A percentile compares a stretch with the other conserved stretches of the same genome.
Conservation (phyloP, 768 basidiomycete species). For the Kondoa subrosea region DNA sequence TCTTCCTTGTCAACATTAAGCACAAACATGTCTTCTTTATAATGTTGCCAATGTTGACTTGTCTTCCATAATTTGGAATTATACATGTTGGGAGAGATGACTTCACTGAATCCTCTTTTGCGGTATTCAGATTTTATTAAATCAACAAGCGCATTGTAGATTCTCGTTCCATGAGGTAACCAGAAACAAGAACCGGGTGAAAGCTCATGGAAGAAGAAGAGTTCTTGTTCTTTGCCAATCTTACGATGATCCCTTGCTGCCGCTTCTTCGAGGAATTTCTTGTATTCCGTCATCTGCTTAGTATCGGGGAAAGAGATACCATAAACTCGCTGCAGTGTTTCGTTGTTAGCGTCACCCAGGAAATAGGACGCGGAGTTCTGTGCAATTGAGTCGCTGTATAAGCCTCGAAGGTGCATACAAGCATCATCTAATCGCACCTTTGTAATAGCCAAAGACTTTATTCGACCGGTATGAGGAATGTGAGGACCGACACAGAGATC, state of each 20-base stretch:
- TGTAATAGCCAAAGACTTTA: conserved; percentile 92
- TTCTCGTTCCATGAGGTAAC: conserved; percentile 87
- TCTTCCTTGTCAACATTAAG: conserved; percentile 85
- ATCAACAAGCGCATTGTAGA: conserved; percentile 64
- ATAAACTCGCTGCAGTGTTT: conserved; percentile 87
- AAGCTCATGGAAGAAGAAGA: conserved; percentile 96
- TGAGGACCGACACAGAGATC: conserved; percentile 95
- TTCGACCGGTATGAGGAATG: conserved; percentile 90
- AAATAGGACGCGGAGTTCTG: conserved; percentile 97
- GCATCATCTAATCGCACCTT: conserved; percentile 44
- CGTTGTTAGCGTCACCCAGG: conserved; percentile 80
- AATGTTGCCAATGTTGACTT: conserved; percentile 95
- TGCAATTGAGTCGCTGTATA: background rate
- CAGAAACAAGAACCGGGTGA: conserved; percentile 93
- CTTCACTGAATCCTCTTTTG: conserved; percentile 92
- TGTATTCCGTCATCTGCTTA: conserved; percentile 86
- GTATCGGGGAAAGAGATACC: conserved; percentile 98
- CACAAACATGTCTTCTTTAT: conserved; percentile 85
- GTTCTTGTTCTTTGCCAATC: conserved; percentile 94
- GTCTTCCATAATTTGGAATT: conserved; percentile 93
- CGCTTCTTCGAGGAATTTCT: conserved; percentile 85
- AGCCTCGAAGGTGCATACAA: background rate
- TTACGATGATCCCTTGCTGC: conserved; percentile 95
- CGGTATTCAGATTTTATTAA: conserved; percentile 60
- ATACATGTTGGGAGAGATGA: conserved; percentile 96